Evolutionary conservation across 345 rosid genomes (phyloP).

Genomic region (Brassica carinata): DNA sequence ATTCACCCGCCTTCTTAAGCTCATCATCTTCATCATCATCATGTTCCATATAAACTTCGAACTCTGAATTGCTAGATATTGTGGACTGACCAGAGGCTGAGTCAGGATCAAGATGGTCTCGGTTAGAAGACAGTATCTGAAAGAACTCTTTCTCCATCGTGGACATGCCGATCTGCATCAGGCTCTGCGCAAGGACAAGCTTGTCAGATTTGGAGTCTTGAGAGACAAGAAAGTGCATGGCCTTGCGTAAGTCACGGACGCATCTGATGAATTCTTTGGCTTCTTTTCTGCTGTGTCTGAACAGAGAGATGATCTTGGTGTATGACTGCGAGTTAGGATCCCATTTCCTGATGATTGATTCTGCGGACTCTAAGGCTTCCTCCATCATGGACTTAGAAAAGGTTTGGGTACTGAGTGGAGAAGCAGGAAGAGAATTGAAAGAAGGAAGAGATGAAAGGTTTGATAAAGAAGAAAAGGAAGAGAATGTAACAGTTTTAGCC

Average conservation of each 20-base stretch:
- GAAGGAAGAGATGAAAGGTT: constrained; percentile 28
- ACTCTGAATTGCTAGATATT: constrained; percentile 39
- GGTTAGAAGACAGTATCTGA: constrained; percentile 46
- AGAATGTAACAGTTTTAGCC: neutral
- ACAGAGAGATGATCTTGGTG: constrained; percentile 44
- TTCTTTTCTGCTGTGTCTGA: constrained; percentile 49
- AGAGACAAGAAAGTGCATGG: constrained; percentile 61
- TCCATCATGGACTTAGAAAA: constrained; percentile 55
- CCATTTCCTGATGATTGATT: constrained; percentile 64
- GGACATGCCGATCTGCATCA: constrained; percentile 65
- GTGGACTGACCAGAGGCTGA: constrained; percentile 56
- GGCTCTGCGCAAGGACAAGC: constrained; percentile 58
- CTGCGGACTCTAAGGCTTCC: constrained; percentile 52
- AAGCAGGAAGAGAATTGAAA: constrained; percentile 29
- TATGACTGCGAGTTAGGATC: constrained; percentile 44
- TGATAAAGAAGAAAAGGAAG: neutral
- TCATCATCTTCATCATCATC: constrained; percentile 36
- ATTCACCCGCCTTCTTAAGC: constrained; percentile 42
- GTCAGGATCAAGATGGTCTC: constrained; percentile 53
- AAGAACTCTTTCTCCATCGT: constrained; percentile 60
- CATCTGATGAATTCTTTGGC: constrained; percentile 51
- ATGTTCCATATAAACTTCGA: constrained; percentile 23
- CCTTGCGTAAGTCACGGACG: constrained; percentile 48
- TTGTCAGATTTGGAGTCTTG: constrained; percentile 43
- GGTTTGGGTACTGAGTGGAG: constrained; percentile 2